Base-by-base conservation (phyloP, 139 green algal genomes). In the Spirogloea muscicola region DNA sequence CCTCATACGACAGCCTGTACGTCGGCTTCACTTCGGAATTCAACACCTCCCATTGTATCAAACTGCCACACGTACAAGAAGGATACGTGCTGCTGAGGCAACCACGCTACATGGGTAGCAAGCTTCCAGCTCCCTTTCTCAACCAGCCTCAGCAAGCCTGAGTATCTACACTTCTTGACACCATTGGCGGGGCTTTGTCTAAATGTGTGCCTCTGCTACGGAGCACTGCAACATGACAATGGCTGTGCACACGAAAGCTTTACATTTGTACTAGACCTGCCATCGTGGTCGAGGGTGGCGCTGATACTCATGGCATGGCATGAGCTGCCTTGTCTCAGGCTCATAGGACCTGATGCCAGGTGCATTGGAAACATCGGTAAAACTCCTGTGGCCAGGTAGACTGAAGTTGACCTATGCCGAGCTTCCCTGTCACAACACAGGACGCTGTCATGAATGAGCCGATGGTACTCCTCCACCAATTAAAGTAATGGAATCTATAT, bases 341-440 rank as follows among this genome's bases (percentile, higher is more conserved):
- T 92, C 84, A 96, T 96, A 3, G 84, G 85, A 9, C 88, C 91
- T 55, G 85, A 77, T 10, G 91, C 86, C 41, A 97, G 82, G 21
- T 1, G 18, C 1, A 60, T 40, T 0, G 92, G 92, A 72, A 97
- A 93, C 92, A 97, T 97, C 57, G 86, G 85, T 5, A 93, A 49
- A 18, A 68, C 62, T 39, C 85, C 91, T 43, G 82, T 89, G 31
- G 90, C 86, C 3, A 97, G 81, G 82, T 97, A 97, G 13, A 96
- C 37, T 0, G 85, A 91, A 6, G 85, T 88, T 5, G 68, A 74
- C 6, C 92, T 68, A 0, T 41, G 37, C 1, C 58, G 37, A 6
- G 90, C 90, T 64, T 92, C 88, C 1, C 36, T 80, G 74, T 51
- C 37, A 6, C 52, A 75, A 55, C 21, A 55, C 21, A n/a, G 46